Evolutionary conservation across 176 grass and related monocot genomes (phyloP), one percentile per base, ranked within the genome.

Genomic region (Pontederia crassipes): DNA sequence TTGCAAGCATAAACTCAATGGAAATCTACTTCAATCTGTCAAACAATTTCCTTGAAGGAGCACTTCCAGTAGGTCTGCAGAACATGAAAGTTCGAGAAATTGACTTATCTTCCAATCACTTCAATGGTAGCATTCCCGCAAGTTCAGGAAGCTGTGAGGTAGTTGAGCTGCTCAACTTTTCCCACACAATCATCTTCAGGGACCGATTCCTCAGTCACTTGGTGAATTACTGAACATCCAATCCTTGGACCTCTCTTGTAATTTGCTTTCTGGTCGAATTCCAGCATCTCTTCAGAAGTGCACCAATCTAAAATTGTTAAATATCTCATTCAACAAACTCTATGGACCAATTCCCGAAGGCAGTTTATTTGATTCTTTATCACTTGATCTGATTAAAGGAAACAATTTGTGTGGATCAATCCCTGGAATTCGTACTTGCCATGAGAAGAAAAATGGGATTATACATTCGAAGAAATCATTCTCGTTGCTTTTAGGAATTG

Each of bases 1-100:
- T 72, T 61, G 69, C 69, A 52, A 61, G 69, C 47, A 52, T 72
- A 46, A 61, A 47, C 48, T 72, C 69, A 1, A 59, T 72, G 69
- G 46, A 46, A 9, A 40, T 72, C 10, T 72, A 72, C 14, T 72
- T 72, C 57, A 72, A 72, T 61, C 57, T 72, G 46, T 72, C 69
- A 40, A 17, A 72, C 69, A 72, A 72, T 27, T 29, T 61, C 10
- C 52, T 72, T 12, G 46, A 35, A 11, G 69, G 69, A 45, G 4
- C 17, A 47, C 46, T 72, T 32, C 69, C 69, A 14, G 20, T 13
- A 45, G 57, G 61, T 47, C 69, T 72, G 46, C 48, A 57, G 26
- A 58, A 61, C 8, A 61, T 72, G 57, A 57, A 60, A 15, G 69
- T 72, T 49, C 15, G 12, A 9, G 57, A 9, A 40, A 72, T 72